Conservation (phyloP, 257 asterid genomes). For the Linderniella brevidens region DNA sequence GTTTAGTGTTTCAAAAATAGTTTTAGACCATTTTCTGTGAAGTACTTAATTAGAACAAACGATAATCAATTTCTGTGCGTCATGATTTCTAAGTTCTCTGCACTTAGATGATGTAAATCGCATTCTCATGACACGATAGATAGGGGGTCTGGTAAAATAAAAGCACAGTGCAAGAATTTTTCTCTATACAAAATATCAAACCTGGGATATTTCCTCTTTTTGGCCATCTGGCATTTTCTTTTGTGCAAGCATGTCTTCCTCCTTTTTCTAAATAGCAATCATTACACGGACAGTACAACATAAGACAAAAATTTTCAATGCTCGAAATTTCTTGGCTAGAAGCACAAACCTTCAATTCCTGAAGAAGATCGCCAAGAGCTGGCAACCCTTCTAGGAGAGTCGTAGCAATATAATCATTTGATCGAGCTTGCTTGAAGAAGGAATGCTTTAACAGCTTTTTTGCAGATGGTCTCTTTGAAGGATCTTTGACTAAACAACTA, state of each 20-base stretch:
- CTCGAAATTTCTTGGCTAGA: neutral
- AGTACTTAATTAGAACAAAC: too few relatives aligned
- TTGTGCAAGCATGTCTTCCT: slow-evolving; percentile 95
- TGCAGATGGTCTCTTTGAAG: slow-evolving; percentile 87
- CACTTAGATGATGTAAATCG: too few relatives aligned
- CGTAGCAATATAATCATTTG: slow-evolving; percentile 65
- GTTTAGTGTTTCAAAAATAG: neutral
- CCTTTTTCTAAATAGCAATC: slow-evolving; percentile 35
- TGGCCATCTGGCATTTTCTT: slow-evolving; percentile 90
- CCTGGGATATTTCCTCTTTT: slow-evolving; percentile 95
- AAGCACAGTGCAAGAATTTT: neutral
- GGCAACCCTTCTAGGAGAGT: slow-evolving; percentile 82
- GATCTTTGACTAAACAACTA: slow-evolving; percentile 96
- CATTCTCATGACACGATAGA: neutral
- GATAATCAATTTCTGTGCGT: too few relatives aligned
- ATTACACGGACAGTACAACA: too few relatives aligned
- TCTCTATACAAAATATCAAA: slow-evolving; percentile 9
- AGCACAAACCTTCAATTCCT: slow-evolving; percentile 62
- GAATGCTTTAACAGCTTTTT: slow-evolving; percentile 69
- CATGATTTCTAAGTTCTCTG: too few relatives aligned
- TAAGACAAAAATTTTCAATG: too few relatives aligned
- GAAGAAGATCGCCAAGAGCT: slow-evolving; percentile 72
- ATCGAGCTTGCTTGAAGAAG: slow-evolving; percentile 94
- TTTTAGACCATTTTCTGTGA: too few relatives aligned
- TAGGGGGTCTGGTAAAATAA: neutral